Percentiles rank a stretch among this genome's conserved stretches.
phyloP scores from a whole-genome alignment of 768 basidiomycete species.

The Auriscalpium vulgare region DNA sequence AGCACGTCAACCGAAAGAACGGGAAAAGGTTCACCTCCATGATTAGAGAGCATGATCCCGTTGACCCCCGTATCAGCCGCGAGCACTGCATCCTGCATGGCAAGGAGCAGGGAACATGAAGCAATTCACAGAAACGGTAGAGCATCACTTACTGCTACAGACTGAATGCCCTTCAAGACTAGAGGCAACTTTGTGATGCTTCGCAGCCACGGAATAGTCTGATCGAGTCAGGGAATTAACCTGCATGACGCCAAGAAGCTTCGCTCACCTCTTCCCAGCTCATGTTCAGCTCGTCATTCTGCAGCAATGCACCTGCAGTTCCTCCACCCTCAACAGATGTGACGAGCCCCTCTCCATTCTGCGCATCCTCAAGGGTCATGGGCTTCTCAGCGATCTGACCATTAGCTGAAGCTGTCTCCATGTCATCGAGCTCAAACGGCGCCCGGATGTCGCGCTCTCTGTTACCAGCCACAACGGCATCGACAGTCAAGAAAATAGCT shows the following conservation, averaged over 20 bases:
- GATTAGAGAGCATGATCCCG: constrained; percentile 85
- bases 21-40: constrained; percentile 53
- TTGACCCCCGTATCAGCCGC: constrained; percentile 80
- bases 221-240: not conserved
- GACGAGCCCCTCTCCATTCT: constrained; percentile 17
- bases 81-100: constrained; percentile 68
- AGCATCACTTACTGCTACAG: constrained; percentile 43
- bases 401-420: constrained; percentile 32
- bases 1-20: constrained; percentile 3
- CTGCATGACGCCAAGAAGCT: not conserved
- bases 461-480: constrained; percentile 78
- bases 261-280: constrained; percentile 58
- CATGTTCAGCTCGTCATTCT: constrained; percentile 65
- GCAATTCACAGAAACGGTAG: too few species aligned
- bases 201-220: constrained; percentile 76
- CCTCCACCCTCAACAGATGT: constrained; percentile 38
- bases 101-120: too few species aligned
- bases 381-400: constrained; percentile 2
- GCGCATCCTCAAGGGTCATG: constrained; percentile 16
- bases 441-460: constrained; percentile 67
- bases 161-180: constrained; percentile 75
- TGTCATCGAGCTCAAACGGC: constrained; percentile 48
- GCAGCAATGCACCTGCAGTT: constrained; percentile 58
- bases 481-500: constrained; percentile 88
- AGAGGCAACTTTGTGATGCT: constrained; percentile 63